Evolutionary conservation across 306 rosid genomes (phyloP), one percentile per base, ranked within the genome.

Genomic region (Delonix regia): DNA sequence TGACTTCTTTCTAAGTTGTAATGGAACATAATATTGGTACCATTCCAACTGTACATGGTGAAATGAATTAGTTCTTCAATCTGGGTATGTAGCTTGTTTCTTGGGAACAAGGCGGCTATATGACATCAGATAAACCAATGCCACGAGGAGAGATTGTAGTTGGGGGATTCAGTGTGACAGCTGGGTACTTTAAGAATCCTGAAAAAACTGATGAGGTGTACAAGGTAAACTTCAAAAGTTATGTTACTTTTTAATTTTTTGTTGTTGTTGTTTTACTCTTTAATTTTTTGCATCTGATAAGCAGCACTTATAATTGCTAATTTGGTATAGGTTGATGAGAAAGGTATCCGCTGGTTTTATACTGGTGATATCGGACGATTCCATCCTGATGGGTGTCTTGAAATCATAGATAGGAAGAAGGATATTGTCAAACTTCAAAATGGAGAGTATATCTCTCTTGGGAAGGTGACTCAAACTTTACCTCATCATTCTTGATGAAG

Each of bases 351-450:
- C 78, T 94, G 97, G 97, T 92, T 94, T 87, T 92, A 90, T 78
- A 82, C 89, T 0, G 95, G 99, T 10, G 97, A 95, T 71, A 89
- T 91, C 25, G 98, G 98, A 70, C 75, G 52, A 83, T 90, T 92
- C 71, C 94, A 95, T 81, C 88, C 90, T n/a, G 98, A 95, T 78
- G 97, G 97, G 30, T 92, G 95, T 84, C 97, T 92, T 30, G 97
- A 95, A 84, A 88, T 92, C 83, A 91, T 95, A 33, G 99, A 95
- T 67, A 89, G 99, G 82, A 95, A 89, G 84, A 92, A 95, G 81
- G 99, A 92, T 80, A 94, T 92, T 22, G 97, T 94, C 77, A 94
- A 95, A 87, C 99, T 94, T 85, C 99, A 94, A 85, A 94, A 94
- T 72, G 99, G 99, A 79, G 99, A 94, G 38, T 94, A 95, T 82